These are phyloP conservation scores for Candida tetrigidarum DNA, from an alignment of 1,139 yeast genomes.

Conservation along the genomic window DNA sequence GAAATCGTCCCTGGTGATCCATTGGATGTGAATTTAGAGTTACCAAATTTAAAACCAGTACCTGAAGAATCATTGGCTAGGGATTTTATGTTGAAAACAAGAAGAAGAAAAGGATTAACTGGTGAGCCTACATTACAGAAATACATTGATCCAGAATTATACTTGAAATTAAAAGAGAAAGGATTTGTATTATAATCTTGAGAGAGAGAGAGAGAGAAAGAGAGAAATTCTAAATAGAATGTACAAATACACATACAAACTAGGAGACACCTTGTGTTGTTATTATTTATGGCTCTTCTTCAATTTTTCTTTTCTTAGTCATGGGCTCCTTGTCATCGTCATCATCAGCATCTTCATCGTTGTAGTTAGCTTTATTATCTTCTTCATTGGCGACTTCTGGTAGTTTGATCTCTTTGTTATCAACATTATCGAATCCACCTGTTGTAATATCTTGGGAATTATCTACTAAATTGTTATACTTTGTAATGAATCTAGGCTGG, in stretches of 20 bases:
- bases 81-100: conserved; percentile 87
- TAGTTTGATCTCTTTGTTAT: neutral
- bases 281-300: neutral
- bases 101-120: conserved; percentile 82
- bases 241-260: neutral
- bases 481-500: conserved; percentile 38
- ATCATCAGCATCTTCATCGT: conserved; percentile 7
- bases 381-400: conserved; percentile 5
- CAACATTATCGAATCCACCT: conserved; percentile 24
- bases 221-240: conserved; percentile 22
- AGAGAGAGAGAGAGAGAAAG: conserved; percentile 2
- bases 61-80: conserved; percentile 72
- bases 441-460: conserved; percentile 21
- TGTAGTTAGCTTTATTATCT: conserved; percentile 5
- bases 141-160: conserved; percentile 68
- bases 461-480: conserved; percentile 31
- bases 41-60: conserved; percentile 80
- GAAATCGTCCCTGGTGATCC: conserved; percentile 91
- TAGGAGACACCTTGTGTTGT: neutral
- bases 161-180: conserved; percentile 53
- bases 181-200: conserved; percentile 28
- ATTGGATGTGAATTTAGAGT: conserved; percentile 61
- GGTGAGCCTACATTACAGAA: conserved; percentile 78
- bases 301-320: conserved; percentile 2
- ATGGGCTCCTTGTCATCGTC: neutral